Base-by-base conservation (phyloP, 73 alveolate genomes). In the Blepharisma japonicum region DNA sequence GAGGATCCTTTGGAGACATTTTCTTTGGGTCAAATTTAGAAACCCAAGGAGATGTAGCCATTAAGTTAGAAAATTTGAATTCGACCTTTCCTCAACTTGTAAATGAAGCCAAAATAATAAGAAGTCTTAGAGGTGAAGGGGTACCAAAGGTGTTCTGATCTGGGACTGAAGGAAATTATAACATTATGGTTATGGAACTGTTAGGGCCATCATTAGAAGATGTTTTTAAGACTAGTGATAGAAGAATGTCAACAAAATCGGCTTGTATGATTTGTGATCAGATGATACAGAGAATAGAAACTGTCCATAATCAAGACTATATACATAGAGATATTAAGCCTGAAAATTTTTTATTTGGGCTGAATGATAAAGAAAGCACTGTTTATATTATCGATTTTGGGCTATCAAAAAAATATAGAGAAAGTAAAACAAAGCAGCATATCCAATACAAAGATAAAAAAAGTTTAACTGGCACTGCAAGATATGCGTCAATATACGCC, bases 331-430 rank as follows among this genome's bases (percentile, higher is more conserved):
- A 92, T 72, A 80, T 92, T 48, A 92, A 92, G 67, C 98, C 98
- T 5, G 95, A 92, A 50, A 92, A 92, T 84, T 89, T 92, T 81
- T 56, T 92, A 79, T 76, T 89, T 80, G 91, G 93, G 6, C 77
- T 49, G 56, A 90, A 89, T 68, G 86, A 90, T 20, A 78, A 87
- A 55, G 83, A 90, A 51, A 83, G 82, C 56, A 87, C 71, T 27
- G 83, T 95, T 42, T 86, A 84, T 81, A 72, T 87, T n/a, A 90
- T 95, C 25, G 99, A 95, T 81, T 95, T 95, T 83, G 99, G 99
- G 11, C 71, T 95, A 55, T 88, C 98, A 20, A 95, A 95, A 88
- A 83, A 90, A 77, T 91, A 83, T 81, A 80, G 96, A 76, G 89
- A 92, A 55, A 78, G 87, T 0, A 77, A 79, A 66, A 89, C 95